Evolutionary conservation across 225 moss, liverwort and hornwort species (phyloP).

Genomic region (Pleurozium schreberi): DNA sequence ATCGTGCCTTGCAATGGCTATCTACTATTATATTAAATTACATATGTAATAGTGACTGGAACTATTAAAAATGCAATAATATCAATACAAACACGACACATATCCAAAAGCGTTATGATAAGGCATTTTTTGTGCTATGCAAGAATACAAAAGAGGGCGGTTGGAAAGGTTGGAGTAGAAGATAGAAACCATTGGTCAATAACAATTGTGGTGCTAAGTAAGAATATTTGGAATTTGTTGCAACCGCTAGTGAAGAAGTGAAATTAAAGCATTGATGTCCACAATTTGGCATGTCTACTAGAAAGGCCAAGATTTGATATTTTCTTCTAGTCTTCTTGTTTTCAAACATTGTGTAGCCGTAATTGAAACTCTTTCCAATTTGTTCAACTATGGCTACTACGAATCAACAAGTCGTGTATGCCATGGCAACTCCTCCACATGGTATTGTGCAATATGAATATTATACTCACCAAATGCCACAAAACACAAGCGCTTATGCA

Average conservation of each 20-base stretch:
- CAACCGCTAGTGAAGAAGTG: not conserved
- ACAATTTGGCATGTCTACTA: not conserved
- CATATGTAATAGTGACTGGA: not conserved
- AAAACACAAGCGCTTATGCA: not conserved
- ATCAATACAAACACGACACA: not conserved
- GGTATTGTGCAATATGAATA: constrained; percentile 38
- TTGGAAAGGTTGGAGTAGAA: not conserved
- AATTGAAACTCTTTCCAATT: not conserved
- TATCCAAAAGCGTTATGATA: not conserved
- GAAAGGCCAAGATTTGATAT: not conserved
- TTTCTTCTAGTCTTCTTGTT: not conserved
- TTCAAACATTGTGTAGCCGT: not conserved
- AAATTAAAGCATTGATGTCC: not conserved
- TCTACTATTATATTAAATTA: not conserved
- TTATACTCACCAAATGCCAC: constrained; percentile 32
- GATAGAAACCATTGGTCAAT: not conserved
- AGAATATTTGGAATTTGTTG: not conserved
- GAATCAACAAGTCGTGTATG: constrained; percentile 41
- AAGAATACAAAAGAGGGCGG: not conserved
- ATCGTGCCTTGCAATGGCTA: not conserved
- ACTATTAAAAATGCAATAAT: no score
- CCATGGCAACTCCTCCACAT: constrained; percentile 23
- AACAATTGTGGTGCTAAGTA: not conserved
- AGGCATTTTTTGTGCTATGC: not conserved
- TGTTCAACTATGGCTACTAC: constrained; percentile 12